Evolutionary conservation across 768 basidiomycete species (phyloP).

Genomic region (Suillus bovinus): DNA sequence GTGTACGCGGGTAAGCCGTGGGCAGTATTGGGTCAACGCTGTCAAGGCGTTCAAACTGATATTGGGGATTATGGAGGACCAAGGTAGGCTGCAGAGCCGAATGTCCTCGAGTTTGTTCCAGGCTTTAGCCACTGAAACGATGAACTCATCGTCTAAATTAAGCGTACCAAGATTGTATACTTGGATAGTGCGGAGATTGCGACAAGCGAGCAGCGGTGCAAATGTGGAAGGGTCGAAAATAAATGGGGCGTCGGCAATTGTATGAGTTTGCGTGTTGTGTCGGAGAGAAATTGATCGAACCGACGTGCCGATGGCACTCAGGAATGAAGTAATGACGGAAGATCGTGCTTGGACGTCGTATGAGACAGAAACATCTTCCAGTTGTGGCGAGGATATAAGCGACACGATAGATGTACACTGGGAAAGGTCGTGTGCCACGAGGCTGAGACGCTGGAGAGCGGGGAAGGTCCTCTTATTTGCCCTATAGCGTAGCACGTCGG

Average conservation of each 20-base stretch:
- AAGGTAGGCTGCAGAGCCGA: slow-evolving; percentile 29
- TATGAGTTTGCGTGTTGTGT: slow-evolving; percentile 24
- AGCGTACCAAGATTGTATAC: slow-evolving; percentile 29
- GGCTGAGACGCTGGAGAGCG: slow-evolving; percentile 23
- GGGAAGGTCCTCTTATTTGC: slow-evolving; percentile 20
- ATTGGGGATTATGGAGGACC: slow-evolving; percentile 14
- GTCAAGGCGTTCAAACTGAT: slow-evolving; percentile 22
- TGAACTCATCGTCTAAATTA: slow-evolving; percentile 28
- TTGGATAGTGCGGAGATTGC: slow-evolving; percentile 19
- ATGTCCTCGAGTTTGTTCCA: slow-evolving; percentile 30
- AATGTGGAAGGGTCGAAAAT: slow-evolving; percentile 27
- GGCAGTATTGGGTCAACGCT: slow-evolving; percentile 20
- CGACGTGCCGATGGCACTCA: slow-evolving; percentile 14
- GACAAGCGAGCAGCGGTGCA: slow-evolving; percentile 24
- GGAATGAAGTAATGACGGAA: slow-evolving; percentile 22
- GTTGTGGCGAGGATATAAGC: slow-evolving; percentile 24
- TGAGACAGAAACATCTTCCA: slow-evolving; percentile 24
- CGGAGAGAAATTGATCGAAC: slow-evolving; percentile 25
- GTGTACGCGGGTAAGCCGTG: slow-evolving; percentile 18
- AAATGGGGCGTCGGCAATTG: slow-evolving; percentile 24
- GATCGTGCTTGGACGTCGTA: slow-evolving; percentile 30
- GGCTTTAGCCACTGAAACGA: slow-evolving; percentile 26
- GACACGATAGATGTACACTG: slow-evolving; percentile 30
- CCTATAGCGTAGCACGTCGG: slow-evolving; percentile 14
- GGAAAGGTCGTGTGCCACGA: slow-evolving; percentile 25